Percentiles rank a stretch among this genome's conserved stretches.
phyloP scores from a whole-genome alignment of 805 yeast species.

The Ogataea haglerorum region DNA sequence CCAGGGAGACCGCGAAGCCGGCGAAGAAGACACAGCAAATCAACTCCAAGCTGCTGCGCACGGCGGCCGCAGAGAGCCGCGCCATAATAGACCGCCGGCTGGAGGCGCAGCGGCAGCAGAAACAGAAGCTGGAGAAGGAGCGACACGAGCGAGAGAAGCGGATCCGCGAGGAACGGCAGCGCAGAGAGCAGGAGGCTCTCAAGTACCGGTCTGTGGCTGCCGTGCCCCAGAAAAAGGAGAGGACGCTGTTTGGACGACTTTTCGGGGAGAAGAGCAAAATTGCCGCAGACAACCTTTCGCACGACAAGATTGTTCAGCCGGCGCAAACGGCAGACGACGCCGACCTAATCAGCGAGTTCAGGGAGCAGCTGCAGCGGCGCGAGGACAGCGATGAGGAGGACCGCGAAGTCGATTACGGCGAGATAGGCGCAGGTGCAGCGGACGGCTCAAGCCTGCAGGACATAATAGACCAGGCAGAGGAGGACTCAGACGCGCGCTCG shows the following conservation, averaged over 20 bases:
- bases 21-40: constrained; percentile 14
- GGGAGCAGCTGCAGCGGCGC: constrained; percentile 1
- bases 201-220: constrained; percentile 16
- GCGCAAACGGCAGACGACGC: not conserved
- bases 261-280: constrained; percentile 31
- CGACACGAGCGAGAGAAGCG: constrained; percentile 25
- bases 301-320: constrained; percentile 12
- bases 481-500: not conserved
- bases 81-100: constrained; percentile 22
- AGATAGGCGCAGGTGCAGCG: constrained; percentile 9
- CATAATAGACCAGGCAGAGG: not conserved
- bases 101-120: constrained; percentile 14
- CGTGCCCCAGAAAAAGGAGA: constrained; percentile 11
- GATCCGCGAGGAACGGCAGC: constrained; percentile 16
- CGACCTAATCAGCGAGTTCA: constrained; percentile 11
- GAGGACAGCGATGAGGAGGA: constrained; percentile 16
- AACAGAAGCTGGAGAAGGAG: constrained; percentile 16
- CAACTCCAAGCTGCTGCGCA: constrained; percentile 21
- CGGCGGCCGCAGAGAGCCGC: constrained; percentile 20
- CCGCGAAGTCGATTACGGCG: constrained; percentile 14
- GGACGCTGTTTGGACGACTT: constrained; percentile 23
- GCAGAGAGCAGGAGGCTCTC: constrained; percentile 21
- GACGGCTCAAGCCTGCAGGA: constrained; percentile 1
- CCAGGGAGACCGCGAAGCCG: constrained; percentile 1
- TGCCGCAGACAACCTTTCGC: constrained; percentile 28